These are phyloP conservation scores for Cenococcum geophilum DNA, from an alignment of 495 filamentous ascomycete species.

Conservation along the genomic window DNA sequence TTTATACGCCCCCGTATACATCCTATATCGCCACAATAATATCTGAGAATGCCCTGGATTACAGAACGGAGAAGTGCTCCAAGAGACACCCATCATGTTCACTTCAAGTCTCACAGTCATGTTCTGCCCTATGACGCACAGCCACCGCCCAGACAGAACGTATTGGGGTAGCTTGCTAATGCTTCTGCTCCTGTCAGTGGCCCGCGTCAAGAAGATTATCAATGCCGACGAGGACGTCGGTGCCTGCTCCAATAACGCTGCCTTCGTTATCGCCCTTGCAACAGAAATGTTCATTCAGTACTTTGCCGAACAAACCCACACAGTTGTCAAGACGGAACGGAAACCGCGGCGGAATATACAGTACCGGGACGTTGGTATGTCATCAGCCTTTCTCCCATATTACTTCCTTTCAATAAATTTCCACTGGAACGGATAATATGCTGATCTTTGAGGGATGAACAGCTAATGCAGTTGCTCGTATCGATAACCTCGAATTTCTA, in stretches of 20 bases:
- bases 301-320: conserved; percentile 75
- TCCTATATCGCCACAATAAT: too few species aligned
- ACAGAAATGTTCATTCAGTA: conserved; percentile 97
- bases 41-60: too few species aligned
- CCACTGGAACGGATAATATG: background rate
- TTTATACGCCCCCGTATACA: too few species aligned
- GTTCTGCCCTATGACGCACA: too few species aligned
- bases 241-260: conserved; percentile 83
- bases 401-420: background rate
- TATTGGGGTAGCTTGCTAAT: too few species aligned
- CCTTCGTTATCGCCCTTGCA: conserved; percentile 89
- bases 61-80: too few species aligned
- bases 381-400: background rate
- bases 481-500: conserved; percentile 94
- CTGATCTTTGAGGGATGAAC: background rate
- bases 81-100: too few species aligned
- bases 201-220: conserved; percentile 91
- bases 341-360: conserved; percentile 92
- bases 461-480: conserved; percentile 81
- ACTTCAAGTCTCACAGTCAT: too few species aligned
- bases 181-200: conserved; percentile 49
- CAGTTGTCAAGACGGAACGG: conserved; percentile 79
- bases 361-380: conserved; percentile 82
- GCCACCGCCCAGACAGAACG: too few species aligned
- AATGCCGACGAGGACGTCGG: conserved; percentile 75